Evolutionary conservation across 2,329 filamentous ascomycete genomes (phyloP).

Genomic region (Remersonia thermophila): DNA sequence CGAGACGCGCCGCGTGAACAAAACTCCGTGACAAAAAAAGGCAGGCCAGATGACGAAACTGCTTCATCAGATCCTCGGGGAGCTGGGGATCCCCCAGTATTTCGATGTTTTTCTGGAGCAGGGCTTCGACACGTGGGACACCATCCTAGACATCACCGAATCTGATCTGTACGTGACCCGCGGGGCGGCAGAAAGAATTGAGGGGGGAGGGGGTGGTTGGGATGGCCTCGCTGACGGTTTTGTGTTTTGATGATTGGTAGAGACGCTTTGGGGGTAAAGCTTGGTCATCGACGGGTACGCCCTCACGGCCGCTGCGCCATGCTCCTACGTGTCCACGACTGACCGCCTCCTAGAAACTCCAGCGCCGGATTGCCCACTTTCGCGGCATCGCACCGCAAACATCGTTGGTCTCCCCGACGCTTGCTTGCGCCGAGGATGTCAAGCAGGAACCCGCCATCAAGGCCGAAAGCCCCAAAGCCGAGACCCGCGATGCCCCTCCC

Average conservation of each 20-base stretch:
- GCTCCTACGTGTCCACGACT: not conserved
- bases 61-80: slow-evolving; percentile 54
- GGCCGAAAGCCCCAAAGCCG: slow-evolving; percentile 30
- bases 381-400: slow-evolving; percentile 47
- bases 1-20: slow-evolving; percentile 1
- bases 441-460: slow-evolving; percentile 39
- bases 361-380: slow-evolving; percentile 66
- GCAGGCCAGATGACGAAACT: slow-evolving; percentile 43
- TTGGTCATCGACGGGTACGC: slow-evolving; percentile 66
- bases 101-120: slow-evolving; percentile 60
- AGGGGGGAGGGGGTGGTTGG: no score
- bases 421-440: slow-evolving; percentile 39
- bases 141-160: slow-evolving; percentile 71
- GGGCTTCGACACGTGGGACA: slow-evolving; percentile 78
- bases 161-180: slow-evolving; percentile 54
- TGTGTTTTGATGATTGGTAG: no score
- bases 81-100: slow-evolving; percentile 70
- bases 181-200: not conserved
- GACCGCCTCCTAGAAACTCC: slow-evolving; percentile 51
- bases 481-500: slow-evolving; percentile 31
- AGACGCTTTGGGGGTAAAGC: slow-evolving; percentile 62
- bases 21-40: no score
- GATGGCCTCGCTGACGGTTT: no score
- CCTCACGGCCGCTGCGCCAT: not conserved
- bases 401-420: slow-evolving; percentile 37